Evolutionary conservation across 345 rosid species (phyloP).

Genomic region (Brassica juncea): DNA sequence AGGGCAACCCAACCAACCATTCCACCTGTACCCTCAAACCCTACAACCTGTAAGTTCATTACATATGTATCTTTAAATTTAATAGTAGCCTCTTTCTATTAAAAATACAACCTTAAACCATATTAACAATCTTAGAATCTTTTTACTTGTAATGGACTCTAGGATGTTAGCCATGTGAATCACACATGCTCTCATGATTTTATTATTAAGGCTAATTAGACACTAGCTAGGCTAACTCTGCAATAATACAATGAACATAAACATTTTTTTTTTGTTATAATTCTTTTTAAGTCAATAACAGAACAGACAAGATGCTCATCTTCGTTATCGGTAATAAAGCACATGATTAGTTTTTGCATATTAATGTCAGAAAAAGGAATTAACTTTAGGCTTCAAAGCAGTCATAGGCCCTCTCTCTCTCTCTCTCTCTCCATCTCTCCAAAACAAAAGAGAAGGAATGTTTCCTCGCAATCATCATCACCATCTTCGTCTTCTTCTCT

Average conservation of each 20-base stretch:
- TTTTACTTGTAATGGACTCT: slow-evolving; percentile 26
- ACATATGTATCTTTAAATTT: not conserved
- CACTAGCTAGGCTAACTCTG: not conserved
- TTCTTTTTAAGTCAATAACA: not conserved
- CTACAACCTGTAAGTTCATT: not conserved
- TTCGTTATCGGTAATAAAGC: not conserved
- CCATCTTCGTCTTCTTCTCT: slow-evolving; percentile 36
- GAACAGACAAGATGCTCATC: not conserved
- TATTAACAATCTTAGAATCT: not conserved
- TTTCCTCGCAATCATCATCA: slow-evolving; percentile 31
- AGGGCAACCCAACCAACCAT: slow-evolving; percentile 17
- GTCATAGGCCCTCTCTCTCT: not conserved
- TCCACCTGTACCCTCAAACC: not conserved
- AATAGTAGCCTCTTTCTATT: not conserved
- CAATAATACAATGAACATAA: not conserved
- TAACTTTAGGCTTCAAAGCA: slow-evolving; percentile 13
- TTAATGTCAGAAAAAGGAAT: not conserved
- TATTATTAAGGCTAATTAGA: not conserved
- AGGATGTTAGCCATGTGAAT: slow-evolving; percentile 38
- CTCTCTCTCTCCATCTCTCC: not conserved
- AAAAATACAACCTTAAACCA: not conserved
- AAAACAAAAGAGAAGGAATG: slow-evolving; percentile 32
- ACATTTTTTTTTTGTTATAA: too few relatives aligned
- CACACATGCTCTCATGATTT: slow-evolving; percentile 37
- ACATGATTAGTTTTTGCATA: not conserved